Base-by-base conservation (phyloP, 2,329 filamentous ascomycete species). In the Volutella citrinella region DNA sequence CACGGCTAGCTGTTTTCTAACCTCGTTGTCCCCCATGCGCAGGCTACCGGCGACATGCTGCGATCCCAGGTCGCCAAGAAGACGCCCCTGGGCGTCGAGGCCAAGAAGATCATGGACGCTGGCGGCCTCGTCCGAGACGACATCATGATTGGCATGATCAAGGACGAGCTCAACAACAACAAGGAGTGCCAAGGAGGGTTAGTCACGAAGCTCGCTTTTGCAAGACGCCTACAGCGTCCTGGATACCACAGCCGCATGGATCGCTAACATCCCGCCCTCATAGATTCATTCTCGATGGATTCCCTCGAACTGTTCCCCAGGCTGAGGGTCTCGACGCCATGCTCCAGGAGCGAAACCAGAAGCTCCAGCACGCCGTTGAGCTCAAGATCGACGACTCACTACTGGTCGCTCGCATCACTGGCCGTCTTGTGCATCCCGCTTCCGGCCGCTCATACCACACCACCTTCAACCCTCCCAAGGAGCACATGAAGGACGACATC, bases 71-170 rank as follows among this genome's bases (percentile, higher is more conserved):
- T 98, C 60, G 86, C 91, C 49, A 94, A 95, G 72, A 96, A 97
- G 82, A 98, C 93, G 38, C 69, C 86, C 40, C 81, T 98, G 48
- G 93, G 93, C 54, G 80, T 86, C 61, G 89, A 96, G 74, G 93
- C 93, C 50, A 98, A 98, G 83, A 97, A 97, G 82, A 98, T 98
- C 67, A 98, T 98, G 93, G 93, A 98, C 62, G 85, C 91, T 64
- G 93, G 93, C 55, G 91, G 91, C 52, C 81, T 98, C 40, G 93
- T 98, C 64, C 95, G 89, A 66, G 93, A 98, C 67, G 91, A 97
- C 63, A 98, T 98, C 62, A 91, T 98, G 79, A 87, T 98, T 66
- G 89, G 91, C 68, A 98, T 98, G 93, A 98, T 98, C 74, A 91
- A 93, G 80, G 86, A 84, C 64, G 91, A 98, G 76, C 78, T 98